Evolutionary conservation across 805 yeast species (phyloP), one percentile per base, ranked within the genome.

Genomic region (Hanseniaspora mollemarum): DNA sequence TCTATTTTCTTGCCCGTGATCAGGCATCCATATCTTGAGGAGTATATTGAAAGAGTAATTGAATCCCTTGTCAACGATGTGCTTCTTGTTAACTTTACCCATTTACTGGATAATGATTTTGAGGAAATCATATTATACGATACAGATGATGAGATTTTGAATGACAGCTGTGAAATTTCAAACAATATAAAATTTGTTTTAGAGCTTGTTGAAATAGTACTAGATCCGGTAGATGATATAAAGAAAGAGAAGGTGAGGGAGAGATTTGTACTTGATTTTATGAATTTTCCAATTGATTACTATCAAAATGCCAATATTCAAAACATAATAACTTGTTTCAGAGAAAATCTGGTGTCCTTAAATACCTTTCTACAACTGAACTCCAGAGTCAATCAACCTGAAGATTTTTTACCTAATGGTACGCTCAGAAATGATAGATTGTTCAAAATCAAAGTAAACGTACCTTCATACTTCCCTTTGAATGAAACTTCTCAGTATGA

Each of bases 1-100:
- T 68, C 69, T 0, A 62, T 61, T 22, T 62, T 61, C 36, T 63
- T 72, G 0, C 72, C 74, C 12, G 64, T 68, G 33, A 69, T 66
- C 45, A 62, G 80, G 53, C 77, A 75, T 55, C 77, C 77, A 0
- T 67, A 57, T 1, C 67, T 74, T n/a, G 62, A 62, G 21, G 50
- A 57, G 4, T 72, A 72, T 53, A 57, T 72, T 6, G 67, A 64
- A 37, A 63, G 62, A 16, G 56, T 70, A 15, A 57, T 66, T 1
- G 43, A 48, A 19, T 46, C 51, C 3, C 39, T 46, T 46, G 51
- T 46, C 1, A 46, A 39, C 32, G 51, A 46, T 13, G 18, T 46
- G 2, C 25, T 46, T 19, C 24, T 46, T 3, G 26, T 46, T 2
- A 38, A 42, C 9, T 46, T 46, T n/a, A 39, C 43, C 1, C 16